Base-by-base conservation (phyloP, 192 early-diverging fungal species). In the Phlyctochytrium arcticum region DNA sequence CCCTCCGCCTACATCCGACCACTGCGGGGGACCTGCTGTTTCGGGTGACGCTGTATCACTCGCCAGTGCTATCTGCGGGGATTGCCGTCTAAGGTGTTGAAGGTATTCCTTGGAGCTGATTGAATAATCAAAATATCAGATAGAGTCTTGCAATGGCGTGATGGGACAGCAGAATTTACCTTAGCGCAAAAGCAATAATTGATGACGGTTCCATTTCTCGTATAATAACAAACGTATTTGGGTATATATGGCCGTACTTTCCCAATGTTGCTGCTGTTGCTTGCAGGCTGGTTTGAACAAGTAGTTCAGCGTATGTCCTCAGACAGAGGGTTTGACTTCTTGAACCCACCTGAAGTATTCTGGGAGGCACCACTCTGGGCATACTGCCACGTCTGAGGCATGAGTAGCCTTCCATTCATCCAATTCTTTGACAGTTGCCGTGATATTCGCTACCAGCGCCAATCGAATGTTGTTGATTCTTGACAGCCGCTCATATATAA, bases 401-500 rank as follows among this genome's bases (percentile, higher is more conserved):
- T 80, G 35, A 9, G 68, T 63, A 10, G 71, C 65, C 37, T 86
- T 76, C 86, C 87, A 89, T 30, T 53, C 57, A 27, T 66, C 69
- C 35, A 81, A 60, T 3, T 54, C 69, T 19, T 73, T 66, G 36
- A 80, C 68, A 0, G 73, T 68, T 5, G 66, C 56, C 17, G 65
- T 57, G 23, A 81, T 68, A 5, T 49, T 71, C 0, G 74, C 65
- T 2, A 10, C 7, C 9, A 65, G 12, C 12, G 17, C 17, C 1
- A 24, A 17, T 5, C 85, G 61, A 5, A 84, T 62, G 53, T 87
- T 78, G 59, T 88, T 88, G 37, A 88, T 59, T 23, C 69, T 46
- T 21, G 67, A 51, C 7, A 65, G 48, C 7, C 67, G 49, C 24
- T 61, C 63, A n/a, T 48, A 48, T 27, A 60, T 70, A 3, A 83